Evolutionary conservation across 2,329 filamentous ascomycete genomes (phyloP), one percentile per base, ranked within the genome.

Genomic region (Coleophoma eucalyptorum): DNA sequence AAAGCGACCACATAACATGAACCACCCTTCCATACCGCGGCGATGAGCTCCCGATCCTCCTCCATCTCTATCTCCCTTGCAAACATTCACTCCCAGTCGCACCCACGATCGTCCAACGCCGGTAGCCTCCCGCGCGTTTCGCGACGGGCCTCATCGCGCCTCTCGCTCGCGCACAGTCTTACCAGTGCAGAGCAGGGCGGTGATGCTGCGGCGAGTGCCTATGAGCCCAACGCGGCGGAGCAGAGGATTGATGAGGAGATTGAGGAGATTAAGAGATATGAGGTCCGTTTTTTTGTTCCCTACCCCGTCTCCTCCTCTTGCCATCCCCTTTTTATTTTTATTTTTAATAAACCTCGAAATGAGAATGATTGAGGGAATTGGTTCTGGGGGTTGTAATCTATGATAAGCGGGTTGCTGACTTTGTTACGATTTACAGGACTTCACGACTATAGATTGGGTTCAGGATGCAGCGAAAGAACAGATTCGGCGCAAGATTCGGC

Each of bases 391-490:
- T 40, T 26, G 31, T 20, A 46, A 57, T 32, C 43, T 46, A 54
- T 34, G 48, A 26, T 26, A 21, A 38, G 20, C 37, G 19, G 34
- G 15, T 34, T 44, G 32, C 18, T 21, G 16, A 26, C 16, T 35
- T 11, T 44, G 11, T 57, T 2, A 18, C 26, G 12, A 26, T 26
- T 20, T 31, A 34, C 59, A 83, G 80, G 94, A 99, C 72, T 99
- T 99, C 67, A 96, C 92, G 5, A 99, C 94, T 1, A 94, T 94
- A 80, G 94, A 99, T 71, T 99, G 94, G 94, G 93, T 99, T 0
- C 93, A 99, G 69, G 94, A 99, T 79, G 92, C 93, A 11, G 87
- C 91, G 33, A 87, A 92, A 57, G 94, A 97, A 68, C 90, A 96
- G 67, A 76, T 89, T 43, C 83, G 92, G 50, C 84, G 93, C 55